These are phyloP conservation scores for Agroathelia rolfsii DNA, from an alignment of 1,284 basidiomycete species.

Conservation along the genomic window DNA sequence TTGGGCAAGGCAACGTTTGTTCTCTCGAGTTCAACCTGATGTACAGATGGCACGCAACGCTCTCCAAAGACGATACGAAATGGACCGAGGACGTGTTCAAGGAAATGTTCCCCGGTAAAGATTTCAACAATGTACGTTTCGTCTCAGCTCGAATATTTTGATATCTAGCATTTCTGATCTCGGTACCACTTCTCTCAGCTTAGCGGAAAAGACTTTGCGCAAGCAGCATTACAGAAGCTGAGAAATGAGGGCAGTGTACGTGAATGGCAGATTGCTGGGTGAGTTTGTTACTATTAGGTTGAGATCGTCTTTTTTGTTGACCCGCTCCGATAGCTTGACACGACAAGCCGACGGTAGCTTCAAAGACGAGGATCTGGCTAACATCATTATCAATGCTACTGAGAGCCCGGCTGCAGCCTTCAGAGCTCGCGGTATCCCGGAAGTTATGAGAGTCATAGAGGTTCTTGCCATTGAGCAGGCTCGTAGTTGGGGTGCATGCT, in stretches of 20 bases:
- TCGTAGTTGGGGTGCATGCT: conserved; percentile 66
- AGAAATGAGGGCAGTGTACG: conserved; percentile 16
- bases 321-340: too few relatives aligned
- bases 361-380: conserved; percentile 59
- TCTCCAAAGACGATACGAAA: conserved; percentile 46
- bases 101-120: conserved; percentile 30
- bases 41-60: conserved; percentile 67
- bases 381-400: conserved; percentile 57
- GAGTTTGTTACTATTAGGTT: conserved; percentile 12
- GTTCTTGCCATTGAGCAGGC: conserved; percentile 64
- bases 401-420: conserved; percentile 61
- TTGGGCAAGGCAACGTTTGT: conserved; percentile 63
- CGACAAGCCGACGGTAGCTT: conserved; percentile 50
- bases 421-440: conserved; percentile 67
- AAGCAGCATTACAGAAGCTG: conserved; percentile 25
- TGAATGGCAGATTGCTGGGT: conserved; percentile 50
- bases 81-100: conserved; percentile 50
- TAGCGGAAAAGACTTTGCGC: conserved; percentile 31
- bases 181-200: conserved; percentile 22
- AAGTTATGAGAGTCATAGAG: conserved; percentile 60
- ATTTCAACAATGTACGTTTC: conserved; percentile 26
- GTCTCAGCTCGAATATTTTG: conserved; percentile 2
- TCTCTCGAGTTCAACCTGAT: conserved; percentile 69
- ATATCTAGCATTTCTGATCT: conserved; percentile 11
- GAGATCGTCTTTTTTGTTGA: conserved; percentile 7